Percentiles rank a stretch among this genome's conserved stretches.
Conservation (phyloP, 768 basidiomycete genomes). For the Xerocomus potaroensis region DNA sequence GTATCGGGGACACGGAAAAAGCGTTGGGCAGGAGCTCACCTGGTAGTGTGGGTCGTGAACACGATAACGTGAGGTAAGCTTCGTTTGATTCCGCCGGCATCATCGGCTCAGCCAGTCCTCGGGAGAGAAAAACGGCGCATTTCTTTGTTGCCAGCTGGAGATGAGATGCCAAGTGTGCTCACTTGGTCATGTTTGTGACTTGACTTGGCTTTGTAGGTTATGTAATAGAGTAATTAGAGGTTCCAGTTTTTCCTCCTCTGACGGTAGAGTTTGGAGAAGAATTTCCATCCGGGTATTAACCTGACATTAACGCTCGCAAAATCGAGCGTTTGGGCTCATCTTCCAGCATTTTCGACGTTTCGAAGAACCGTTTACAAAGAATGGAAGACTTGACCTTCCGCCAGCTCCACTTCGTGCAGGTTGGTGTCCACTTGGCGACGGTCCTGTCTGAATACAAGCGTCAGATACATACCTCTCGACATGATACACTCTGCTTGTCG, state of each 20-base stretch:
- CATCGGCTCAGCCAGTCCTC: not conserved
- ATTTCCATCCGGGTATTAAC: no score
- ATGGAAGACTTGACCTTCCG: constrained; percentile 14
- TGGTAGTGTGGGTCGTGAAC: no score
- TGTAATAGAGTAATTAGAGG: no score
- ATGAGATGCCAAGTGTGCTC: no score
- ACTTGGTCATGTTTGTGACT: no score
- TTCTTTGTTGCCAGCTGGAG: no score
- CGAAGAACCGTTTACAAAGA: constrained; percentile 20
- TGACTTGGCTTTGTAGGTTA: no score
- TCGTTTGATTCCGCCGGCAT: constrained; percentile 2
- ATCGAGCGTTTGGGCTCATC: constrained; percentile 12
- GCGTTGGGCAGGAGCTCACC: not conserved
- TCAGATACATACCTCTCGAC: no score
- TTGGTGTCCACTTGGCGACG: constrained; percentile 7
- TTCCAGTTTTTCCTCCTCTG: not conserved
- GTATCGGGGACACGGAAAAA: not conserved
- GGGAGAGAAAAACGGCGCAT: no score
- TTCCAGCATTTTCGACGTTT: constrained; percentile 10
- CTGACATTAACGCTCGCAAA: constrained; percentile 15
- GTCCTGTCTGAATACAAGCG: no score
- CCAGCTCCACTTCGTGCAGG: constrained; percentile 8
- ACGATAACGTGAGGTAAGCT: not conserved
- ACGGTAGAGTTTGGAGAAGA: not conserved
- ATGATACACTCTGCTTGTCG: no score